A percentile compares a stretch with the other conserved stretches of the same genome.
These are phyloP conservation scores for Podospora fimiseda DNA, from an alignment of 495 filamentous ascomycete species.

Conservation along the genomic window DNA sequence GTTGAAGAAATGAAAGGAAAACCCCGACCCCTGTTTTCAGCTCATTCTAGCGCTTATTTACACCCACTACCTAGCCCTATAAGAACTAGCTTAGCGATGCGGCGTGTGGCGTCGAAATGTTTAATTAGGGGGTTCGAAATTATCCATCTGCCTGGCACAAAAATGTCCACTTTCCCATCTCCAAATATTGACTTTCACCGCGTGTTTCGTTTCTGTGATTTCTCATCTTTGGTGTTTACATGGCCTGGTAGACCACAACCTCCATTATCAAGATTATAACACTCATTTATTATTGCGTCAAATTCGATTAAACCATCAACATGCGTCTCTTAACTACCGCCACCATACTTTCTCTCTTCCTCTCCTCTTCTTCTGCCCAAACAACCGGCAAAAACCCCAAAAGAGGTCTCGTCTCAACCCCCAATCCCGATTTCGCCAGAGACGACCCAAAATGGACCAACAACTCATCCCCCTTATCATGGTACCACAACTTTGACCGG, in stretches of 20 bases:
- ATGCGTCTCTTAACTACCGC: background rate
- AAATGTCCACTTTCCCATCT: background rate
- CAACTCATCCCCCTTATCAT: conserved; percentile 42
- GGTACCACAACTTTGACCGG: conserved; percentile 64
- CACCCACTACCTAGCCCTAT: background rate
- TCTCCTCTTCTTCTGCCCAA: background rate
- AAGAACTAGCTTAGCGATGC: background rate
- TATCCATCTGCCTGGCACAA: background rate
- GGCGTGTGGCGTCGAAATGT: conserved; percentile 4
- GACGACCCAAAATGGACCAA: conserved; percentile 50
- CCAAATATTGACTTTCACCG: background rate
- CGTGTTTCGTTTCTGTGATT: no score
- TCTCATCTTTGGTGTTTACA: background rate
- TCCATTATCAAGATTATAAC: no score
- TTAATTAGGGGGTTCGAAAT: background rate
- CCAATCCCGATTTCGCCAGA: conserved; percentile 30
- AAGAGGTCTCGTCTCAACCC: conserved; percentile 56
- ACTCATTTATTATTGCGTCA: background rate
- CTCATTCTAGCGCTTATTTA: no score
- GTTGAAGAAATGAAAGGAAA: no score
- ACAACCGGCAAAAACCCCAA: conserved; percentile 30
- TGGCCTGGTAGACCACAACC: conserved; percentile 16
- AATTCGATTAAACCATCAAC: background rate
- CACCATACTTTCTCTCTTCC: background rate
- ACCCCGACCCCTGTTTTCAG: no score